These are phyloP conservation scores for Bimuria novae-zelandiae DNA, from an alignment of 2,329 filamentous ascomycete genomes.

Conservation along the genomic window DNA sequence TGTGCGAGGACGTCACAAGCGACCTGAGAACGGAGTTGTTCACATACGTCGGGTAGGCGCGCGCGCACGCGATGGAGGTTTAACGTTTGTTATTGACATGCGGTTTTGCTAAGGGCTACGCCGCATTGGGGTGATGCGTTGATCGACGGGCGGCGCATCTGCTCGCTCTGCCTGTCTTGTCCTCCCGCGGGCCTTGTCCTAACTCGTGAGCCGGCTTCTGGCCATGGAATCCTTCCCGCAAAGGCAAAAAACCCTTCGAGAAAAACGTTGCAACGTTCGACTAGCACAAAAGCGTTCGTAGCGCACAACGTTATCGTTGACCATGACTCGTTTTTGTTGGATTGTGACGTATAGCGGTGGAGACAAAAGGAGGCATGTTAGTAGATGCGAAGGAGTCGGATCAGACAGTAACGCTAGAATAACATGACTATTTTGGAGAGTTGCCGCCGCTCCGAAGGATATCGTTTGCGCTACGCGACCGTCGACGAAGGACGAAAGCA, in stretches of 20 bases:
- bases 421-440: not conserved
- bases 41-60: not conserved
- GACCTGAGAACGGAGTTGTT: not conserved
- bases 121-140: not conserved
- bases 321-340: not conserved
- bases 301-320: not conserved
- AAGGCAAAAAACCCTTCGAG: not conserved
- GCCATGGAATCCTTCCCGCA: constrained; percentile 1
- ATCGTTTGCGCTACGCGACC: constrained; percentile 1
- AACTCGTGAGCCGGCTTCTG: not conserved
- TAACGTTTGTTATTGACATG: constrained; percentile 7
- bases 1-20: not conserved
- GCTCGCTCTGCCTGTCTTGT: constrained; percentile 3
- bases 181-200: constrained; percentile 1
- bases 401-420: not conserved
- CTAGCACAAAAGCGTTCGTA: not conserved
- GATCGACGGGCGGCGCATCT: constrained; percentile 7
- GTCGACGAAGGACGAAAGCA: constrained; percentile 2
- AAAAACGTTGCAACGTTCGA: not conserved
- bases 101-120: not conserved
- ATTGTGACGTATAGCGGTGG: not conserved
- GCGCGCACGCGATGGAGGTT: constrained; percentile 2
- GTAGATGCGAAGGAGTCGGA: not conserved
- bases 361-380: not conserved
- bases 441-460: constrained; percentile 4